Percentiles rank a stretch among this genome's conserved stretches.
These are phyloP conservation scores for Beauveria sp. DNA, from an alignment of 2,329 filamentous ascomycete genomes.

Conservation along the genomic window DNA sequence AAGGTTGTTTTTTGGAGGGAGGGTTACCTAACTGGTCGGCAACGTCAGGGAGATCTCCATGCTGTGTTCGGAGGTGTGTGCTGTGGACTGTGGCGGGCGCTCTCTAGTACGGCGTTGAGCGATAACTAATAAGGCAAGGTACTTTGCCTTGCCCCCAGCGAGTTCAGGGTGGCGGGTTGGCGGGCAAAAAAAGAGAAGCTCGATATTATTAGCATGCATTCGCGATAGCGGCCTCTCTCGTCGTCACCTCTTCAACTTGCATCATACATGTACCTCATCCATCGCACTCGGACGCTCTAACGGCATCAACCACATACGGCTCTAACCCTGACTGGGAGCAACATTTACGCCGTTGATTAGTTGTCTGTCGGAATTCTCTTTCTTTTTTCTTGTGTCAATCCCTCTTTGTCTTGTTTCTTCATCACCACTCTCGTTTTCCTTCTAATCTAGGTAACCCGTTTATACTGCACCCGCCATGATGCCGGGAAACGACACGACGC, in stretches of 20 bases:
- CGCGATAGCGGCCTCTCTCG: neutral
- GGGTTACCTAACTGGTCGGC: neutral
- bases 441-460: constrained; percentile 1
- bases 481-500: constrained; percentile 8
- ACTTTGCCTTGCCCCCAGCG: neutral
- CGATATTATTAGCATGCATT: neutral
- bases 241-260: neutral
- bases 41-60: neutral
- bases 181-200: neutral
- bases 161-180: neutral
- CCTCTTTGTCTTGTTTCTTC: neutral
- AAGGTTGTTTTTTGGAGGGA: too few species aligned
- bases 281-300: neutral
- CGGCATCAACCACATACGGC: neutral
- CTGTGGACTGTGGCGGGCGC: neutral
- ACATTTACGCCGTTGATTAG: neutral
- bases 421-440: neutral
- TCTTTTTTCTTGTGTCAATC: neutral
- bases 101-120: neutral
- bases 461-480: neutral
- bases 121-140: neutral
- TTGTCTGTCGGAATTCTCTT: neutral
- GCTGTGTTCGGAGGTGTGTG: neutral
- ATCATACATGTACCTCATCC: neutral
- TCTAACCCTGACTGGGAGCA: neutral